phyloP scores from a whole-genome alignment of 164 flowering plant genomes.

The Chimonanthus salicifolius region DNA sequence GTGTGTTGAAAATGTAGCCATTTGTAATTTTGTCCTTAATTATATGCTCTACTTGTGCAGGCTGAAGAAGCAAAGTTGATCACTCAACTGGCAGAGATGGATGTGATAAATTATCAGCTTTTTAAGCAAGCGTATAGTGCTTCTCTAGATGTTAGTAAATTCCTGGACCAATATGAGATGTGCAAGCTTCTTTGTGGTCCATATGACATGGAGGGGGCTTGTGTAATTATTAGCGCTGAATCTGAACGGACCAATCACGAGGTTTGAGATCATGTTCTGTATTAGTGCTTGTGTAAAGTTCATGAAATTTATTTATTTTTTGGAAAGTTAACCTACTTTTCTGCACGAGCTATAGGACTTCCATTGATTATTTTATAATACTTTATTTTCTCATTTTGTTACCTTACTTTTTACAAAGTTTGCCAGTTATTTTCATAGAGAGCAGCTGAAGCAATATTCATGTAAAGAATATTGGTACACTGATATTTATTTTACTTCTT shows the following conservation, averaged over 20 bases:
- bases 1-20: not conserved
- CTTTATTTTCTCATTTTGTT: not conserved
- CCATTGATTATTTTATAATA: not conserved
- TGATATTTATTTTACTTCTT: not conserved
- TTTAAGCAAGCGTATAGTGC: conserved; percentile 77
- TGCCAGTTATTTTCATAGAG: not conserved
- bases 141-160: conserved; percentile 57
- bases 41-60: conserved; percentile 28
- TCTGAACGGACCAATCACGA: conserved; percentile 35
- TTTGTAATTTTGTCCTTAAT: not conserved
- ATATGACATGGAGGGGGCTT: conserved; percentile 81
- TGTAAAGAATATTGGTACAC: not conserved
- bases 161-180: conserved; percentile 73
- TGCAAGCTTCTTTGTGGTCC: conserved; percentile 68
- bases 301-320: no score
- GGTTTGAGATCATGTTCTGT: conserved; percentile 33
- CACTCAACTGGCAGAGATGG: conserved; percentile 62
- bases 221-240: conserved; percentile 52
- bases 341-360: not conserved
- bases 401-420: no score
- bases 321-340: not conserved
- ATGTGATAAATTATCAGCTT: conserved; percentile 54
- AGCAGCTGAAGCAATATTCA: not conserved
- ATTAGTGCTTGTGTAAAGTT: not conserved
- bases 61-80: conserved; percentile 88